These are phyloP conservation scores for Termitomyces sp. DNA, from an alignment of 768 basidiomycete species.

Conservation along the genomic window DNA sequence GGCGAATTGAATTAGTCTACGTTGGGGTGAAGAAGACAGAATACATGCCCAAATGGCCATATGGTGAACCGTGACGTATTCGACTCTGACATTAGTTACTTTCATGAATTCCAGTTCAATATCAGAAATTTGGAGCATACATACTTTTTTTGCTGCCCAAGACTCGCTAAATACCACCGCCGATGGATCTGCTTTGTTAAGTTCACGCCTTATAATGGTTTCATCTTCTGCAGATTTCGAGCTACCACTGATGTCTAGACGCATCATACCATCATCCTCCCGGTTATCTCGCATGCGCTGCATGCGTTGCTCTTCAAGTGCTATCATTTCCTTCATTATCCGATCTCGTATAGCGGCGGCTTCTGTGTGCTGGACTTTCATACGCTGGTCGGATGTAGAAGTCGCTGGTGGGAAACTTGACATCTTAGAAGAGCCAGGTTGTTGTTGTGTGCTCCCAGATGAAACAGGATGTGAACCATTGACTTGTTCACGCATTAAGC, in stretches of 20 bases:
- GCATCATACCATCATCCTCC: constrained; percentile 67
- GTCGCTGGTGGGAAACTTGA: constrained; percentile 35
- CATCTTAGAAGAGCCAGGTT: constrained; percentile 33
- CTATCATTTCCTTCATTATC: constrained; percentile 99
- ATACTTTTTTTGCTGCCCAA: constrained; percentile 90
- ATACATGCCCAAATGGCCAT: constrained; percentile 83
- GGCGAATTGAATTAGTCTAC: background rate
- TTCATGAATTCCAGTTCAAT: background rate
- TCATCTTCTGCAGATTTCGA: constrained; percentile 86
- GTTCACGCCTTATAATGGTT: constrained; percentile 85
- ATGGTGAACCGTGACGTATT: constrained; percentile 91
- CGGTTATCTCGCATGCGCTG: constrained; percentile 77
- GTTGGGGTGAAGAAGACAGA: constrained; percentile 20
- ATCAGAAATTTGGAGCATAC: constrained; percentile 7
- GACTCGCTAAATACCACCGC: constrained; percentile 95
- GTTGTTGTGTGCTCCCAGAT: constrained; percentile 9
- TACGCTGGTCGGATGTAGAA: constrained; percentile 42
- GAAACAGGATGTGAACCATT: constrained; percentile 18
- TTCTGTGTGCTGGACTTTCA: constrained; percentile 77
- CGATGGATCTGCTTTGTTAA: constrained; percentile 94
- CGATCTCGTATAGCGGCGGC: constrained; percentile 89
- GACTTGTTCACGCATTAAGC: constrained; percentile 56
- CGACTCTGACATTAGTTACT: constrained; percentile 54
- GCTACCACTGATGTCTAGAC: constrained; percentile 50
- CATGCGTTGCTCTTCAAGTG: constrained; percentile 96